Base-by-base conservation (phyloP, 345 rosid species). In the Gossypium mustelinum region DNA sequence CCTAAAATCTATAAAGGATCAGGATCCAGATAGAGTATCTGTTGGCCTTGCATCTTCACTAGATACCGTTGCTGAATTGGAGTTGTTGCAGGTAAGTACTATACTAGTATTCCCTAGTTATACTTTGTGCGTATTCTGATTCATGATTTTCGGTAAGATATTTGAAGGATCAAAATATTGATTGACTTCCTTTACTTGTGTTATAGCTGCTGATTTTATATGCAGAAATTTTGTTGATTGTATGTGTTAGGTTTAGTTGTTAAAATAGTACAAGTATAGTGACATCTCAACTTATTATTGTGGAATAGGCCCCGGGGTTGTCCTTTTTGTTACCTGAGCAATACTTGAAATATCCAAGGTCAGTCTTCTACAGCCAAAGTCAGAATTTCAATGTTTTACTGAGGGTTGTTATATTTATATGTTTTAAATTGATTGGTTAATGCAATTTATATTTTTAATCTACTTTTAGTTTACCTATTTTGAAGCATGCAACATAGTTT, bases 1-100 rank as follows among this genome's bases (percentile, higher is more conserved):
- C 74, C 78, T 91, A 75, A 85, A 84, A 75, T 77, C 68, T 67
- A 89, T 94, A 52, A 89, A 91, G 87, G 92, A 91, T 52, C 90
- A 94, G 86, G 94, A 92, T 81, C 93, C 98, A 34, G 98, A 94
- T 84, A 89, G 82, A 85, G 93, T 92, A 62, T 94, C 98, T 54
- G 80, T 91, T 62, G 90, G 92, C 79, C 89, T 94, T 74, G 94
- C 98, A 71, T 83, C 97, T 54, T 85, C 97, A 41, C 80, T 91
- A 69, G 95, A 92, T 76, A 86, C 90, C 34, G 86, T 94, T 86
- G 97, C 98, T 4, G 90, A 94, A 68, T 67, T 94, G 55, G 98
- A 92, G 86, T 82, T 92, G 84, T 85, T 94, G 83, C 98, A 92
- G 86, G 98, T 89, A 82, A 74, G 13, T 52, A 11, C 18, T 14